Evolutionary conservation across 2,329 filamentous ascomycete species (phyloP), one percentile per base, ranked within the genome.

Genomic region (Ophiognomonia clavigignenti-juglandacearum): DNA sequence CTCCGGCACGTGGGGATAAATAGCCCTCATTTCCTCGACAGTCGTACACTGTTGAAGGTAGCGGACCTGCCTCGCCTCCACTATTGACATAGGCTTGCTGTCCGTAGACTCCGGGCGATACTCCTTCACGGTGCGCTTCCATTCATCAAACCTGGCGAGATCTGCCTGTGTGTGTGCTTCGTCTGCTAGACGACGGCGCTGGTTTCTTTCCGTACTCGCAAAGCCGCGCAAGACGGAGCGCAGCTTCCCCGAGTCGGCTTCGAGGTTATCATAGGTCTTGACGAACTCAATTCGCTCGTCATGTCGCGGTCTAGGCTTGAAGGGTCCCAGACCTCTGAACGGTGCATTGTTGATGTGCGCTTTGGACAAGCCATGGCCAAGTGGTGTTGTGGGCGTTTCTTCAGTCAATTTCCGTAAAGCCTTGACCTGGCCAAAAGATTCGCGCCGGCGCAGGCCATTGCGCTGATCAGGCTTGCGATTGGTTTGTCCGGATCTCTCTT

Each of bases 1-100:
- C 4, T 19, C 35, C 18, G 14, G 35, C n/a, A 66, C 43, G 8
- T 42, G 41, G 11, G 57, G 45, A 66, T 70, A 72, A 1, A 59
- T 58, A 10, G 50, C 53, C 19, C 54, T 57, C 62, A 73, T 68
- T 6, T 51, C 51, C 1, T 60, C 53, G 9, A 22, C n/a, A 14
- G 23, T 47, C 40, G 39, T 40, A 34, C 48, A 47, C 3, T n/a
- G 5, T 11, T 18, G 31, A 8, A 47, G 18, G 38, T 31, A 36
- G 18, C 19, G 6, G 6, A 32, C n/a, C 19, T 39, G 35, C 4
- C 11, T 14, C 14, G 2, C 23, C 11, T 18, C 22, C 9, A 14
- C 8, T 1, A 7, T 2, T 6, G 26, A 23, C 14, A 4, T 18
- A 4, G 35, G 27, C 20, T 9, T 6, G 6, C 9, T 16, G 6